Evolutionary conservation across 2,329 filamentous ascomycete species (phyloP), one percentile per base, ranked within the genome.

Genomic region (Stemphylium lycopersici): DNA sequence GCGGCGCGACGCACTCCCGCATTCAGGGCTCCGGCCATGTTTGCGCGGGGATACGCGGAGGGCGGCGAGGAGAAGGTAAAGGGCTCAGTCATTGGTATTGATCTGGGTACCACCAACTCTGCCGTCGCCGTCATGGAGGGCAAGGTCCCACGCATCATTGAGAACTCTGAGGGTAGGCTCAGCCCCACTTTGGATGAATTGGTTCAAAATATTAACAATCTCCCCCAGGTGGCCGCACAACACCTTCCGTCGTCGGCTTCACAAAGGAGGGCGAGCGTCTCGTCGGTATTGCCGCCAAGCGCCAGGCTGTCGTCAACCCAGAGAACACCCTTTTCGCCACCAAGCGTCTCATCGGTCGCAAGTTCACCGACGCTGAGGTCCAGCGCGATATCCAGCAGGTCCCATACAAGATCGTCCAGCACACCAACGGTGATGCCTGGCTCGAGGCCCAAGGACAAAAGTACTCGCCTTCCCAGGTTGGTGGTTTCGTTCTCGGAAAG

Each of bases 281-380:
- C 61, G 93, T 98, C 66, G 93, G 93, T 89, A 92, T 97, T 67
- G 91, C 93, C 60, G 93, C 93, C 71, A 98, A 98, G 87, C 92
- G 93, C 75, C 93, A 98, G 83, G 93, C 93, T 63, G 93, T 97
- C 69, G 93, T 98, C 73, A 98, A 98, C 84, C 93, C 93, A 58
- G 93, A 97, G 80, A 97, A 97, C 84, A 98, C 93, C 54, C 87
- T 98, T 55, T 98, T 97, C 78, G 93, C 93, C 78, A 97, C 93
- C 66, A 98, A 98, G 88, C 91, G 93, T 86, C 87, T 98, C 77
- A 97, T 98, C 78, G 93, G 93, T 75, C 91, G 93, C 78, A 97
- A 97, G 84, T 98, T 93, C 84, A 91, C 86, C 77, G 93, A 98
- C 71, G 76, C 83, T 65, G 93, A 98, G 84, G 91, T 96, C 56